phyloP scores from a whole-genome alignment of 371 early-diverging fungal species.

The Rhizomucor miehei region DNA sequence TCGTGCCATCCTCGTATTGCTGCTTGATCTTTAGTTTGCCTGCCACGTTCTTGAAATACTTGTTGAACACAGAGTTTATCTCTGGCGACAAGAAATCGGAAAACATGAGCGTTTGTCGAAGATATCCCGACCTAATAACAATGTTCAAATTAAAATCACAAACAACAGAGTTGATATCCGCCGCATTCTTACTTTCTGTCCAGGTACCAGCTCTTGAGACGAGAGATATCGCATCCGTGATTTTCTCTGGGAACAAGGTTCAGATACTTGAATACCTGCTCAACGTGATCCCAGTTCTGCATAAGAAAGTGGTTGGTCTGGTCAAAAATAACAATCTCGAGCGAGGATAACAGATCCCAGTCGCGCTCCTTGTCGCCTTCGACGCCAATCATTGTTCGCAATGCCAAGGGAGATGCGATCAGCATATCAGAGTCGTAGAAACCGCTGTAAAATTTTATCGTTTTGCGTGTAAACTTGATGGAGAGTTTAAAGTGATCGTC shows the following conservation, averaged over 20 bases:
- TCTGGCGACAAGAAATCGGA: slow-evolving; percentile 85
- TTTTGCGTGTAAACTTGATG: slow-evolving; percentile 81
- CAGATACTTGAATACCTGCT: slow-evolving; percentile 76
- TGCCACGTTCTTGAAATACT: slow-evolving; percentile 68
- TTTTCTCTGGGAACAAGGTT: slow-evolving; percentile 85
- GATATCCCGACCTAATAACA: slow-evolving; percentile 64
- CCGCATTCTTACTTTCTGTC: slow-evolving; percentile 60
- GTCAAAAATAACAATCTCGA: slow-evolving; percentile 88
- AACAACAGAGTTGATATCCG: not conserved
- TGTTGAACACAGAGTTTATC: slow-evolving; percentile 80
- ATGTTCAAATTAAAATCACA: not conserved
- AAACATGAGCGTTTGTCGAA: slow-evolving; percentile 86
- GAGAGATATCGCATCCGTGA: slow-evolving; percentile 93
- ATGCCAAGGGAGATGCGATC: slow-evolving; percentile 90
- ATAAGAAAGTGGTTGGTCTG: slow-evolving; percentile 84
- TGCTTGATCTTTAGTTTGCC: slow-evolving; percentile 76
- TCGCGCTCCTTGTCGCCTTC: slow-evolving; percentile 85
- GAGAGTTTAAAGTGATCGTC: slow-evolving; percentile 97
- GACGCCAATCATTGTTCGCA: slow-evolving; percentile 81
- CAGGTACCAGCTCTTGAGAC: slow-evolving; percentile 83
- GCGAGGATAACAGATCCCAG: slow-evolving; percentile 90
- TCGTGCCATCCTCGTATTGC: slow-evolving; percentile 59
- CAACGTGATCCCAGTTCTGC: slow-evolving; percentile 98
- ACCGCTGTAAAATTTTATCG: slow-evolving; percentile 81
- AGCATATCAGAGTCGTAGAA: slow-evolving; percentile 92